Percentiles rank a stretch among this genome's conserved stretches.
These are phyloP conservation scores for Ceratocystis huliohia DNA, from an alignment of 2,329 filamentous ascomycete genomes.

Conservation along the genomic window DNA sequence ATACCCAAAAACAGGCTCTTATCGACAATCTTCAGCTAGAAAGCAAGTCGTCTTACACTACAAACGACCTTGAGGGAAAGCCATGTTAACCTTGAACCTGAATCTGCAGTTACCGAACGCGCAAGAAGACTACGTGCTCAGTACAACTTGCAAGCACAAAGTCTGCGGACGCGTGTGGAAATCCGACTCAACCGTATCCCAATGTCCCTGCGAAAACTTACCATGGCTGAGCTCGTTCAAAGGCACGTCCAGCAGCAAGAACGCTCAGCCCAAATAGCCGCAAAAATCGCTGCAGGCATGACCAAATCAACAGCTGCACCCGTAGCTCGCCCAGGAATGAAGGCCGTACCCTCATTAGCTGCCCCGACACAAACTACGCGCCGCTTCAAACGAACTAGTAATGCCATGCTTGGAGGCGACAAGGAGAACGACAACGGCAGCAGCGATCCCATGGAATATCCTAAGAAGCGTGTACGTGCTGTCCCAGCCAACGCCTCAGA, in stretches of 20 bases:
- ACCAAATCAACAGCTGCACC: conserved; percentile 28
- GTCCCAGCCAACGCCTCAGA: conserved; percentile 30
- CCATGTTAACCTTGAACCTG: conserved; percentile 5
- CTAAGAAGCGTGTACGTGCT: conserved; percentile 53
- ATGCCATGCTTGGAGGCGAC: conserved; percentile 48
- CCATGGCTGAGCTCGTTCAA: conserved; percentile 64
- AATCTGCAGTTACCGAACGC: conserved; percentile 61
- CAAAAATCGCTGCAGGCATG: conserved; percentile 23
- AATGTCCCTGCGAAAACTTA: conserved; percentile 60
- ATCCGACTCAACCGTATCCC: conserved; percentile 90
- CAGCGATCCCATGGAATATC: conserved; percentile 38
- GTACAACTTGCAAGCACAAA: conserved; percentile 77
- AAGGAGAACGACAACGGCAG: conserved; percentile 59
- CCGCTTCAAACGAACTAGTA: conserved; percentile 34
- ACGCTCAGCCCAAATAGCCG: conserved; percentile 22
- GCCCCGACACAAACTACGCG: conserved; percentile 16
- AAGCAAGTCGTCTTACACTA: conserved; percentile 40
- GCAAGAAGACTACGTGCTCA: conserved; percentile 78
- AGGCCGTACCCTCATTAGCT: conserved; percentile 14
- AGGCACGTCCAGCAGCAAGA: conserved; percentile 38
- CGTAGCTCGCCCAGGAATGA: conserved; percentile 22
- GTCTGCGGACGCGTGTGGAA: conserved; percentile 73
- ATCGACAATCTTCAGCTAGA: conserved; percentile 85
- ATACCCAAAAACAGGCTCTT: conserved; percentile 69
- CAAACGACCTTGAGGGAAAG: not conserved